Base-by-base conservation (phyloP, 2,329 filamentous ascomycete genomes). In the Fusarium beomiforme region DNA sequence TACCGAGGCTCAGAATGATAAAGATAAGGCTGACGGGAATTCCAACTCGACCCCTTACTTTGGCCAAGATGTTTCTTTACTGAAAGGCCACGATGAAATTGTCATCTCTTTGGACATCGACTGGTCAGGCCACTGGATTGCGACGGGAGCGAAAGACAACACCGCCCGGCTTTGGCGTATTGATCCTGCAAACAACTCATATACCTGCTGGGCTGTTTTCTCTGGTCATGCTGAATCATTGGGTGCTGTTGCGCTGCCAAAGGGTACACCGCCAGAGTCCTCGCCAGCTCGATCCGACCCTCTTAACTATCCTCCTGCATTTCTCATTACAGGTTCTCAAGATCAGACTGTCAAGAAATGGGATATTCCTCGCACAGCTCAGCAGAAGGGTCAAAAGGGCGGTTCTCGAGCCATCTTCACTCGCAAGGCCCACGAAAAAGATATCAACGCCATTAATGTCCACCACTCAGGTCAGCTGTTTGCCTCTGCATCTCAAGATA, bases 81-180 rank as follows among this genome's bases (percentile, higher is more conserved):
- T 99, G 4, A 93, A 93, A 77, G 96, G 96, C 2, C 96, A 99
- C 75, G 91, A 95, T 53, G 96, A 99, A 74, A 98, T 99, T 55
- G 93, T 99, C 66, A 97, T 99, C 74, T 95, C 94, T 64, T 85
- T 99, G 42, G 95, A 98, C 78, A 91, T 94, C 5, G 96, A 99
- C 81, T 97, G 94, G 94, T 98, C 96, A 13, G 97, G 97, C 1
- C 91, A 96, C 79, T 99, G 96, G 96, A 88, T 99, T 41, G 95
- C 92, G 16, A 98, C 96, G 3, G 96, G 95, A 57, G 93, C 96
- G 24, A 99, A 99, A 82, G 96, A 99, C 80, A 99, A 98, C 77
- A 96, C 93, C 5, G 96, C 95, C 21, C 91, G 93, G 71, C 83
- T 99, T 37, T 99, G 96, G 96, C 88, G 92, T 57, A 85, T 99